These are phyloP conservation scores for Epichloe uncinata DNA, from an alignment of 2,329 filamentous ascomycete species.

Conservation along the genomic window DNA sequence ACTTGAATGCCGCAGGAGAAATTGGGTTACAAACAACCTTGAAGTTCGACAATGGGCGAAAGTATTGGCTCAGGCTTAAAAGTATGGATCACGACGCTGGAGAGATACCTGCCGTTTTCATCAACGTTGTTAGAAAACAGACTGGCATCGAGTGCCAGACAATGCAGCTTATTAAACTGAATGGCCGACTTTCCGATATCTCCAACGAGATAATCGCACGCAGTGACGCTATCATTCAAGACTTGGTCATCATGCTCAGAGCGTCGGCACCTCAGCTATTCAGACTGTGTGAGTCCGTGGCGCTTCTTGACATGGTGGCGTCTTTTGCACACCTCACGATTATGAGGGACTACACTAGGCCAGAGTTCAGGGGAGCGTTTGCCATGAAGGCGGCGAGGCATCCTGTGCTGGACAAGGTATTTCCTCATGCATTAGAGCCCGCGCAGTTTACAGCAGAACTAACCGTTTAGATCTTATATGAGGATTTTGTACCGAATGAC, in stretches of 20 bases:
- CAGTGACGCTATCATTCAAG: conserved; percentile 64
- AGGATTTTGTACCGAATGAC: conserved; percentile 75
- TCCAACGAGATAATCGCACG: conserved; percentile 73
- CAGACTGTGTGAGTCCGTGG: conserved; percentile 73
- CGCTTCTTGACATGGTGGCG: conserved; percentile 73
- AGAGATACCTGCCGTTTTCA: conserved; percentile 54
- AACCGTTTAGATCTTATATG: conserved; percentile 37
- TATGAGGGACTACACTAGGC: conserved; percentile 44
- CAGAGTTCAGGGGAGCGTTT: conserved; percentile 54
- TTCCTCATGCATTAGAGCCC: background rate
- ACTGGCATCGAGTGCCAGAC: conserved; percentile 81
- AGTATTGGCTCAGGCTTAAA: conserved; percentile 64
- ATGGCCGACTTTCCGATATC: conserved; percentile 61
- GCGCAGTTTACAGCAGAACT: conserved; percentile 7
- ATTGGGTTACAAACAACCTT: conserved; percentile 50
- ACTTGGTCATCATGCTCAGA: conserved; percentile 60
- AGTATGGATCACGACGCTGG: conserved; percentile 45
- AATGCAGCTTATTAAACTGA: conserved; percentile 68
- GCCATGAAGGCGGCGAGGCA: conserved; percentile 65
- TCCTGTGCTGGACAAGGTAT: conserved; percentile 59
- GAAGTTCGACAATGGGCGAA: conserved; percentile 62
- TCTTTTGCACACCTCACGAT: conserved; percentile 65
- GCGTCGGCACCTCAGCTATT: conserved; percentile 61
- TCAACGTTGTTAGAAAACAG: conserved; percentile 63
- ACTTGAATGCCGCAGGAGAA: conserved; percentile 26